These are phyloP conservation scores for Luvunga scandens DNA, from an alignment of 345 rosid species.

Conservation along the genomic window DNA sequence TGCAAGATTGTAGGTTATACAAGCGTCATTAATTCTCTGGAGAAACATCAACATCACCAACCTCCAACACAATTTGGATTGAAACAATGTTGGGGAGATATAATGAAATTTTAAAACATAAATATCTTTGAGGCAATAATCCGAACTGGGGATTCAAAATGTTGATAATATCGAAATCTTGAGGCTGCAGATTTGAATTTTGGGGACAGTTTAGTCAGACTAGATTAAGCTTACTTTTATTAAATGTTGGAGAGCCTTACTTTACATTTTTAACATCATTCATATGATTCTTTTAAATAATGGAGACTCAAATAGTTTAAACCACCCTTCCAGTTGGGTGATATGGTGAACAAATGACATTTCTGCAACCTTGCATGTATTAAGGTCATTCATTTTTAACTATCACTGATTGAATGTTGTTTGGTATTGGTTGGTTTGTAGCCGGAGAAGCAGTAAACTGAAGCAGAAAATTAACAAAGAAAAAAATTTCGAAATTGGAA, in stretches of 20 bases:
- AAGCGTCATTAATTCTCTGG: background rate
- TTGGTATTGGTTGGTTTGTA: background rate
- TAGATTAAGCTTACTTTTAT: no score
- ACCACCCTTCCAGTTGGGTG: background rate
- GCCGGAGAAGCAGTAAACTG: background rate
- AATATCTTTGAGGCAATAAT: no score
- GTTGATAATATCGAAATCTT: background rate
- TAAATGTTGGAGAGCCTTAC: no score
- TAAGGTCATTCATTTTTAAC: background rate
- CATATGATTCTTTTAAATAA: no score
- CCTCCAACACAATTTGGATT: no score
- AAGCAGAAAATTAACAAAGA: background rate
- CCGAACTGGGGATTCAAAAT: no score
- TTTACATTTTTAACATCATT: no score
- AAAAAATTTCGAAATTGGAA: background rate
- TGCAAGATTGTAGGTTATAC: background rate
- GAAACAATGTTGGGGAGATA: no score
- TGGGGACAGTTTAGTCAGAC: background rate
- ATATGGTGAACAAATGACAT: background rate
- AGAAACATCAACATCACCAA: background rate
- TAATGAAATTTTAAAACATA: no score
- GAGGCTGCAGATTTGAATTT: background rate
- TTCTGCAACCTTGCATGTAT: background rate
- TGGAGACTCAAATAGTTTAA: background rate
- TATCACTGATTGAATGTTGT: background rate